Evolutionary conservation across 2,329 filamentous ascomycete species (phyloP), one percentile per base, ranked within the genome.

Genomic region (Trichophaea hybrida): DNA sequence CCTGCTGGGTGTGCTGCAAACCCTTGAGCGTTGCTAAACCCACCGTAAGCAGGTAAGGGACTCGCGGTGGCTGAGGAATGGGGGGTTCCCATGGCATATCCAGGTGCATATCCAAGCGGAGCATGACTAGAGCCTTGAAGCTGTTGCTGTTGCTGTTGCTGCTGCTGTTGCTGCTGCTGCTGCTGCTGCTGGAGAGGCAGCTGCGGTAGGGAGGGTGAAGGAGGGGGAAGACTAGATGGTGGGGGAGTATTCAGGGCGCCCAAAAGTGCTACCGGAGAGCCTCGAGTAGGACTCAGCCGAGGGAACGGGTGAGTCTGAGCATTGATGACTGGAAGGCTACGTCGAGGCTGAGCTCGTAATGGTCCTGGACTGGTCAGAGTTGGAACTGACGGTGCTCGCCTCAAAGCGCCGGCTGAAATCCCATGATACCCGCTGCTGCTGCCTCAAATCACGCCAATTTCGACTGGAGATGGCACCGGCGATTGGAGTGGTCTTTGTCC

Each of bases 21-120:
- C 24, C 24, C 24, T 24, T 24, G 24, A 24, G 24, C 24, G 24
- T 24, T 24, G 24, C 24, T 24, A 3, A 24, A 24, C 24, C 24
- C 24, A 24, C 24, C 24, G 24, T 24, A 24, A 24, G 24, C 24
- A 24, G 24, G 24, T 24, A 24, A 24, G 24, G 76, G 76, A 67
- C 75, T 77, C 46, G 72, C 69, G 62, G 74, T 73, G 69, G 62
- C 61, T 17, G 62, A 64, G 40, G 62, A 64, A 49, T 63, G 60
- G 10, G 62, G 61, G 17, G 62, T 64, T 35, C 51, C 31, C 12
- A 50, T 15, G 15, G 60, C 62, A 55, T 63, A 64, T 31, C 61
- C 59, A 24, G 62, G 58, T 55, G 61, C 60, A 59, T 64, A 63
- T 15, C 17, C 37, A 35, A 24, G 35, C 13, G 6, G 35, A 46